Conservation (phyloP, 495 filamentous ascomycete genomes). For the Neurospora sp. region DNA sequence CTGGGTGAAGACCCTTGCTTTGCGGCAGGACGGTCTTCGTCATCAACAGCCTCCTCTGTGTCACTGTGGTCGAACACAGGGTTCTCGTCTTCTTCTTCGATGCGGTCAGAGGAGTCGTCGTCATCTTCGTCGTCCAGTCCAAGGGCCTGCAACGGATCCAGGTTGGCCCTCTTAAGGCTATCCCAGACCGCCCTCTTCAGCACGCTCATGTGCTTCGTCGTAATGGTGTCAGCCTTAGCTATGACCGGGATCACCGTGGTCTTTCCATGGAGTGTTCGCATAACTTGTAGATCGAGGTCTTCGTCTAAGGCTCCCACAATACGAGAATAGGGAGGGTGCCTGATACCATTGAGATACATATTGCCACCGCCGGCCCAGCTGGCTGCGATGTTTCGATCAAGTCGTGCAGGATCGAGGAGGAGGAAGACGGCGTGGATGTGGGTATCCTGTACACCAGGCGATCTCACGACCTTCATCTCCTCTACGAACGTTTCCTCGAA, state of each 20-base stretch:
- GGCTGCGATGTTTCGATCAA: constrained; percentile 72
- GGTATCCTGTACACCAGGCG: constrained; percentile 86
- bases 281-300: constrained; percentile 80
- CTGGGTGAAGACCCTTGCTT: constrained; percentile 26
- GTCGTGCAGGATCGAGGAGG: constrained; percentile 76
- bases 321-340: constrained; percentile 34
- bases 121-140: constrained; percentile 66
- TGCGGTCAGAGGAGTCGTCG: constrained; percentile 40
- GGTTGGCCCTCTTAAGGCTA: constrained; percentile 71
- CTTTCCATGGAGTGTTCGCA: constrained; percentile 83
- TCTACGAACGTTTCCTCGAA: constrained; percentile 97
- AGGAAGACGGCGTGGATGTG: constrained; percentile 96
- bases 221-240: constrained; percentile 95
- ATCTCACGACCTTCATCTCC: constrained; percentile 93
- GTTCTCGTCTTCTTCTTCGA: constrained; percentile 51
- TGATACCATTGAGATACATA: constrained; percentile 42
- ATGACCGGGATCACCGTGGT: constrained; percentile 94
- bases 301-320: constrained; percentile 69
- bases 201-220: constrained; percentile 81
- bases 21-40: constrained; percentile 20
- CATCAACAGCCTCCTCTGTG: constrained; percentile 9
- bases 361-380: constrained; percentile 44
- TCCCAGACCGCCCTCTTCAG: constrained; percentile 86
- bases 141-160: constrained; percentile 82
- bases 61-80: constrained; percentile 28